Conservation (phyloP, 23 red algal species). For the Gracilaria caudata region DNA sequence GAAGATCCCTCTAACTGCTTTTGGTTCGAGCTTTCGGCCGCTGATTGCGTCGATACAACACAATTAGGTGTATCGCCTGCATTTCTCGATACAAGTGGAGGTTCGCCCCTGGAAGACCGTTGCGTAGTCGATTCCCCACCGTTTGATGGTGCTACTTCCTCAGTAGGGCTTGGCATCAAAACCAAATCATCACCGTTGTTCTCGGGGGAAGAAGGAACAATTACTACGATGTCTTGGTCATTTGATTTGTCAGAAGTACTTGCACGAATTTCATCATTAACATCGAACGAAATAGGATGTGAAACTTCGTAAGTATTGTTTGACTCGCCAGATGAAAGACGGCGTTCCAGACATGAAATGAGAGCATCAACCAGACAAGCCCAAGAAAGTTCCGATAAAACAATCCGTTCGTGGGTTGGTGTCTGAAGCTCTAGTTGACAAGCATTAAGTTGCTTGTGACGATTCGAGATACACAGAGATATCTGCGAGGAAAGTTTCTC, state of each 20-base stretch:
- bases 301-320: slow-evolving; percentile 12
- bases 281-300: slow-evolving; percentile 35
- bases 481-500: slow-evolving; percentile 7
- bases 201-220: background rate
- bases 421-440: background rate
- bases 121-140: background rate
- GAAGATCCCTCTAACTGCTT: background rate
- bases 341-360: slow-evolving; percentile 33
- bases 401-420: slow-evolving; percentile 4
- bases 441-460: background rate
- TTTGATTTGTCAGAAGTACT: background rate
- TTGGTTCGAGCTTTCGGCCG: background rate
- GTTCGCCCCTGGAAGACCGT: background rate
- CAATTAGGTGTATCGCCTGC: too few relatives aligned
- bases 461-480: slow-evolving; percentile 6
- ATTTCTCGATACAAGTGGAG: background rate
- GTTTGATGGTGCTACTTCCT: background rate
- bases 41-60: background rate
- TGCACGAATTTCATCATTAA: background rate
- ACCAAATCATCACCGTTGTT: slow-evolving; percentile 28
- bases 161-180: background rate
- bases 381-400: slow-evolving; percentile 52
- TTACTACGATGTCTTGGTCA: background rate
- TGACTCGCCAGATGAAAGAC: slow-evolving; percentile 3
- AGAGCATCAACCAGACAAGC: slow-evolving; percentile 47